Percentiles rank a stretch among this genome's conserved stretches.
Evolutionary conservation across 345 rosid species (phyloP).

Genomic region (Eucalyptus cladocalyx): DNA sequence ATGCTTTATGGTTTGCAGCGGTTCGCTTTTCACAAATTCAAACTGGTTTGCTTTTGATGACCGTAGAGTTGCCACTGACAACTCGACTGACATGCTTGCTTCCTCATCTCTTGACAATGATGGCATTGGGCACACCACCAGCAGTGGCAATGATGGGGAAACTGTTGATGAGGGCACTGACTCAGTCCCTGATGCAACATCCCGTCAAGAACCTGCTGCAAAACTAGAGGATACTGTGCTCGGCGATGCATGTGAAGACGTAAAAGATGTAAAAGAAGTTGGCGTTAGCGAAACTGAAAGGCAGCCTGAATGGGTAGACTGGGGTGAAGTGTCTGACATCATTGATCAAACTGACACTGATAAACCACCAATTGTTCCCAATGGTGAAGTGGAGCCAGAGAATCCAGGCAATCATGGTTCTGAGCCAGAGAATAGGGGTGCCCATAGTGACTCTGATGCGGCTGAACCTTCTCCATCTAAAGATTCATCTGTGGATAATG

Average conservation of each 20-base stretch:
- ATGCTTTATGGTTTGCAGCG: slow-evolving; percentile 21
- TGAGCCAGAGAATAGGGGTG: slow-evolving; percentile 5
- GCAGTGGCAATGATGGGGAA: slow-evolving; percentile 19
- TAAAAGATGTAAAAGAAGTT: slow-evolving; percentile 21
- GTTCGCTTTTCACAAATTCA: slow-evolving; percentile 76
- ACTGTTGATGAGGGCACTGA: slow-evolving; percentile 35
- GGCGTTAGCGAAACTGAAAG: slow-evolving; percentile 27
- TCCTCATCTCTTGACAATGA: slow-evolving; percentile 55
- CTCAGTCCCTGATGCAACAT: slow-evolving; percentile 32
- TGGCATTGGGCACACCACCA: slow-evolving; percentile 8
- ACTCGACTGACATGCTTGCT: slow-evolving; percentile 32
- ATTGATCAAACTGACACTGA: slow-evolving; percentile 20
- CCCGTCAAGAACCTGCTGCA: slow-evolving; percentile 23
- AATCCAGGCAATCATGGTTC: slow-evolving; percentile 7
- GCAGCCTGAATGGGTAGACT: slow-evolving; percentile 67
- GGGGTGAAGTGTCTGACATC: slow-evolving; percentile 63
- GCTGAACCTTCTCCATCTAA: slow-evolving; percentile 1
- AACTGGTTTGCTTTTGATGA: slow-evolving; percentile 92
- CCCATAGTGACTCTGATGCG: slow-evolving; percentile 13
- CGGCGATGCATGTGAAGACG: slow-evolving; percentile 9
- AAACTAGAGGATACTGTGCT: slow-evolving; percentile 22
- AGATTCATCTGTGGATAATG: neutral
- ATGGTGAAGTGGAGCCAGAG: slow-evolving; percentile 12
- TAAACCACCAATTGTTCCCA: slow-evolving; percentile 16
- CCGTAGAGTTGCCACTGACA: slow-evolving; percentile 43